These are phyloP conservation scores for Cytidiella melzeri DNA, from an alignment of 768 basidiomycete genomes.

Conservation along the genomic window DNA sequence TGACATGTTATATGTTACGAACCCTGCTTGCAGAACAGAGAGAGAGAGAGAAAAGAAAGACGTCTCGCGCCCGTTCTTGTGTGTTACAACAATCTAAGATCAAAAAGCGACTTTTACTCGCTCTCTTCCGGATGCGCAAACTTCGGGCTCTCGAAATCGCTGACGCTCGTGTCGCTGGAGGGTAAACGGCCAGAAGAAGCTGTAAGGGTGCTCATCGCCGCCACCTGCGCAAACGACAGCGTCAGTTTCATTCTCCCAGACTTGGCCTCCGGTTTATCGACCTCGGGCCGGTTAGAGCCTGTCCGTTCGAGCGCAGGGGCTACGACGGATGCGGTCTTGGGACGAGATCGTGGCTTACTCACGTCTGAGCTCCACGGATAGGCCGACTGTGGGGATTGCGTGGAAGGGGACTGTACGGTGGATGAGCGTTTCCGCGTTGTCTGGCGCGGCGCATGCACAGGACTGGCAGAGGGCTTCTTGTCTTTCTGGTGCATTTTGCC, in stretches of 20 bases:
- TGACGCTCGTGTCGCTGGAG: conserved; percentile 1
- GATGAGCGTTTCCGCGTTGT: conserved; percentile 5
- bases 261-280: background rate
- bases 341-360: background rate
- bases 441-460: background rate
- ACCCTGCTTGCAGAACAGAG: no score
- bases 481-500: conserved; percentile 1
- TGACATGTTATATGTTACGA: no score
- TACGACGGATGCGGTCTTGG: background rate
- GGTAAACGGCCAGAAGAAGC: background rate
- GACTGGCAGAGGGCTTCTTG: background rate
- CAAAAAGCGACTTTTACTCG: background rate
- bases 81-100: no score
- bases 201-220: conserved; percentile 1
- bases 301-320: background rate
- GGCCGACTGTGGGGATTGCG: background rate
- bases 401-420: conserved; percentile 1
- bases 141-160: conserved; percentile 13
- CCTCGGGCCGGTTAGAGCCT: background rate
- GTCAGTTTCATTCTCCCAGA: conserved; percentile 8
- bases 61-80: no score
- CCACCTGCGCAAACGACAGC: conserved; percentile 12
- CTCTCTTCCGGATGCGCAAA: conserved; percentile 14
- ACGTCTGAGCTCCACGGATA: background rate
- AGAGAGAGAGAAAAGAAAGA: no score